Conservation (phyloP, 148 eudicot species). For the Polygonum maritimum region DNA sequence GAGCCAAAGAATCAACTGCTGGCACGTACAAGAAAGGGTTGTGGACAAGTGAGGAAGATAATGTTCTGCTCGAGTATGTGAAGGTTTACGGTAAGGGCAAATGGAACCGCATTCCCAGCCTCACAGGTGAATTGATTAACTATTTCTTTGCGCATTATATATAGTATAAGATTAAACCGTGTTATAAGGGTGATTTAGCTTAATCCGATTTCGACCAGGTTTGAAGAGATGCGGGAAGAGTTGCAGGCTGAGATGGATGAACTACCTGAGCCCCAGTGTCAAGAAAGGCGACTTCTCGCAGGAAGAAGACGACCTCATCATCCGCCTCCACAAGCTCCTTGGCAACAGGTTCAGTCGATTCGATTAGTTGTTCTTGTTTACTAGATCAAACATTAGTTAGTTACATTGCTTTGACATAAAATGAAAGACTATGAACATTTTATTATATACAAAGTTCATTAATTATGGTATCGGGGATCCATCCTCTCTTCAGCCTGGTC, state of each 20-base stretch:
- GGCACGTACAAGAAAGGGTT: conserved; percentile 18
- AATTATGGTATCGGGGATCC: too few relatives aligned
- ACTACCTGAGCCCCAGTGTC: conserved; percentile 19
- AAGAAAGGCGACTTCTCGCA: conserved; percentile 19
- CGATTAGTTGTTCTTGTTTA: too few relatives aligned
- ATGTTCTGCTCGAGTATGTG: conserved; percentile 14
- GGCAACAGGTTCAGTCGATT: conserved; percentile 18
- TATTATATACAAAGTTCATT: too few relatives aligned
- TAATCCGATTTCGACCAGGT: conserved; percentile 3
- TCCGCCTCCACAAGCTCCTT: conserved; percentile 24
- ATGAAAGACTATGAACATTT: too few relatives aligned
- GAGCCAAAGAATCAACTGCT: not conserved
- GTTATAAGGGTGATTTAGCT: too few relatives aligned
- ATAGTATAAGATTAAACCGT: too few relatives aligned
- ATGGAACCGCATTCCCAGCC: conserved; percentile 20
- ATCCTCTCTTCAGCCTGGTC: too few relatives aligned
- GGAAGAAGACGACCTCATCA: conserved; percentile 27
- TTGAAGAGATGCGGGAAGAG: conserved; percentile 29
- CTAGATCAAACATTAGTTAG: too few relatives aligned
- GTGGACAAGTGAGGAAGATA: conserved; percentile 27
- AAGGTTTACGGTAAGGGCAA: conserved; percentile 18
- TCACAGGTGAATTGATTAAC: conserved; percentile 11
- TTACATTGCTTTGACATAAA: too few relatives aligned
- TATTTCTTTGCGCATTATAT: not conserved
- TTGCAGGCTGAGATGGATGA: conserved; percentile 25